A percentile compares a stretch with the other conserved stretches of the same genome.
Evolutionary conservation across 768 basidiomycete genomes (phyloP).

Genomic region (Tephrocybe rancida): DNA sequence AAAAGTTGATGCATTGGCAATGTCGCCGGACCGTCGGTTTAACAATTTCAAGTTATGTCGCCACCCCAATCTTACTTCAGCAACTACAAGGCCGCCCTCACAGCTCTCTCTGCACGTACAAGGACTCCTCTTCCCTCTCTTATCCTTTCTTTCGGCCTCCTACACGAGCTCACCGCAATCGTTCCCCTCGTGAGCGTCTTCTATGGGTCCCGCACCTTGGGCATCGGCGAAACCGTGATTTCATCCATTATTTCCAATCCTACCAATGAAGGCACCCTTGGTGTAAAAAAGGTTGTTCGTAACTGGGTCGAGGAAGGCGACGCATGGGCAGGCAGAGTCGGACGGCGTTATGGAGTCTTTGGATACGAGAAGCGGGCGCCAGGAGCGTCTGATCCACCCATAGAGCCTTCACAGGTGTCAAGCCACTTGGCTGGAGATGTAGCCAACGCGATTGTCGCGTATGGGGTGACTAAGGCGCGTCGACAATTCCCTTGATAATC

Average conservation of each 20-base stretch:
- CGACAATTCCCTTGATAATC: background rate
- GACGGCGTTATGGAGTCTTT: conserved; percentile 77
- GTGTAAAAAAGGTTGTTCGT: conserved; percentile 45
- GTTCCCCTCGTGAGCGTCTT: conserved; percentile 76
- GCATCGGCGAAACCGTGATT: conserved; percentile 71
- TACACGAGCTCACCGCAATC: conserved; percentile 87
- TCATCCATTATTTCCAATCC: conserved; percentile 28
- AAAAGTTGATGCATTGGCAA: background rate
- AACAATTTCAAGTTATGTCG: background rate
- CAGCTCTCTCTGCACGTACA: conserved; percentile 65
- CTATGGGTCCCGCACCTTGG: conserved; percentile 64
- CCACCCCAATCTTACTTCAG: conserved; percentile 34
- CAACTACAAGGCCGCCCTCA: conserved; percentile 57
- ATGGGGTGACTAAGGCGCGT: conserved; percentile 74
- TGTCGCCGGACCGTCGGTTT: no score
- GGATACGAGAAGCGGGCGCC: conserved; percentile 63
- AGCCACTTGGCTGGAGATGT: conserved; percentile 69
- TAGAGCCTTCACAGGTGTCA: conserved; percentile 27
- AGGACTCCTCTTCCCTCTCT: conserved; percentile 79
- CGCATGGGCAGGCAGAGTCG: conserved; percentile 68
- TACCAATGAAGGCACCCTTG: conserved; percentile 25
- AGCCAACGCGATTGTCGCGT: conserved; percentile 82
- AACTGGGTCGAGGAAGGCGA: conserved; percentile 82
- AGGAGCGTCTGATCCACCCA: conserved; percentile 26
- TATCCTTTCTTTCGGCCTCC: conserved; percentile 72